These are phyloP conservation scores for Cyamopsis tetragonoloba DNA, from an alignment of 306 rosid genomes.

Conservation along the genomic window DNA sequence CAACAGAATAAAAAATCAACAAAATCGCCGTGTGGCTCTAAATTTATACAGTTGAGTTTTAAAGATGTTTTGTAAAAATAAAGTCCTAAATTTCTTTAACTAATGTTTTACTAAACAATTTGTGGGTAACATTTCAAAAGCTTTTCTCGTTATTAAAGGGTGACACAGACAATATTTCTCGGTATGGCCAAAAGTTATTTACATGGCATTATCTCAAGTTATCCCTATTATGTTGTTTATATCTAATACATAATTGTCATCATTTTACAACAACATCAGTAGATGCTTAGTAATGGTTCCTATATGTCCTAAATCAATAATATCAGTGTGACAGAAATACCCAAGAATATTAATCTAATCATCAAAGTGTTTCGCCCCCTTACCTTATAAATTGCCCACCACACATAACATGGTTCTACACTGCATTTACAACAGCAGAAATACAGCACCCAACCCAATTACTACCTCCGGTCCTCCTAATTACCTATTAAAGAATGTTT, in stretches of 20 bases:
- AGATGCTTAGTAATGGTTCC: neutral
- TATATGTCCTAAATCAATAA: neutral
- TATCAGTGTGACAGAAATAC: neutral
- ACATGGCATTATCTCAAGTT: neutral
- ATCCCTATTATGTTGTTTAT: neutral
- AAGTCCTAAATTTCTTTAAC: neutral
- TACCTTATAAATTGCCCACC: neutral
- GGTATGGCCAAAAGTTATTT: neutral
- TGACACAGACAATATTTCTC: neutral
- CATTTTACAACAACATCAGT: neutral
- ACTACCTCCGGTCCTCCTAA: too few species aligned
- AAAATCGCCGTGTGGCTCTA: too few species aligned
- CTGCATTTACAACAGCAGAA: neutral
- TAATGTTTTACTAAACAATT: neutral
- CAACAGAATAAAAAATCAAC: too few species aligned
- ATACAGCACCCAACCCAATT: too few species aligned
- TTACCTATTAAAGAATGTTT: too few species aligned
- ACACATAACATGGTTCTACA: slow-evolving; percentile 14
- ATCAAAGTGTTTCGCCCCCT: neutral
- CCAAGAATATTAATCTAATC: neutral
- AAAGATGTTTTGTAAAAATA: neutral
- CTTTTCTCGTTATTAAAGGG: neutral
- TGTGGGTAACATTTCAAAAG: neutral
- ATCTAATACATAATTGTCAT: neutral
- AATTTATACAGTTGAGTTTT: neutral